Base-by-base conservation (phyloP, 805 yeast species). In the Saccharomycopsis capsularis region DNA sequence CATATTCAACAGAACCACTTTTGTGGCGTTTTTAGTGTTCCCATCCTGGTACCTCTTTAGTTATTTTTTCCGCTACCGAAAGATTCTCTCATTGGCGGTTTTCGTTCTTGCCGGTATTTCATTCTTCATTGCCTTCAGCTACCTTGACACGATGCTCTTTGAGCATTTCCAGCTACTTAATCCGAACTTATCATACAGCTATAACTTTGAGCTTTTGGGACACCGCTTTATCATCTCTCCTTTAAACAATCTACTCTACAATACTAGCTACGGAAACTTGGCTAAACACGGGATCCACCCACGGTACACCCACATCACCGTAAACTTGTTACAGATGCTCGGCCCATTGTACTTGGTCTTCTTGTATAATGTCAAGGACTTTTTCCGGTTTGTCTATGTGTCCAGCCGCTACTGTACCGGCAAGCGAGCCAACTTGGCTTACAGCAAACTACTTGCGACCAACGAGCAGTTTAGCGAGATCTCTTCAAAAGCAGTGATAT, bases 211-310 rank as follows among this genome's bases (percentile, higher is more conserved):
- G 4, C 9, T 35, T 19, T 39, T 39, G 7, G 25, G 42, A 39
- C 29, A 23, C 3, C 59, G 64, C 27, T 66, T 67, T 48, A 73
- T 81, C 1, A 67, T 90, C 4, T 68, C 98, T 0, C 96, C 98
- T 1, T 62, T 76, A 55, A 89, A 89, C 63, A 91, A 84, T 61
- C 57, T 91, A 25, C 38, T 73, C 0, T 93, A 93, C 70, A 93
- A 93, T 63, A 46, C 79, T 2, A 61, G 74, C 21, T 44, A 61
- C 5, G 62, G 63, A 3, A 93, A 93, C 58, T 65, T 95, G 48
- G 70, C 82, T 0, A 55, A 60, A 24, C 99, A 93, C 63, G 99
- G 99, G 0, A 57, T 88, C 3, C 99, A 93, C 60, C 79, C 90
- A 3, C 69, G 76, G 27, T 82, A 78, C 55, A 83, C 85, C 0